phyloP scores from a whole-genome alignment of 2,329 filamentous ascomycete genomes.

The Colletotrichum aenigma region DNA sequence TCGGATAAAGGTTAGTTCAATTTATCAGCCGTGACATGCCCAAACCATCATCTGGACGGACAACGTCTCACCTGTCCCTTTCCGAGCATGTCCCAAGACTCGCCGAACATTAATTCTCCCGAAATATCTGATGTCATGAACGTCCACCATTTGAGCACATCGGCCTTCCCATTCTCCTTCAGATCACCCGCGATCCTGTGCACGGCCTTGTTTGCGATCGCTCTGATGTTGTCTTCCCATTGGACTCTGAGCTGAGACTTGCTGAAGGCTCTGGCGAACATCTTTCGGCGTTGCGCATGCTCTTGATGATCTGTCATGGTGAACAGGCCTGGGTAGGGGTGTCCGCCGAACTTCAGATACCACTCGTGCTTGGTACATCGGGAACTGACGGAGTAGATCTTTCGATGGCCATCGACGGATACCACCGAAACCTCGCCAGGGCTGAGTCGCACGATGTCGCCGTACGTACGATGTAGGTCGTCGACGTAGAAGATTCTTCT shows the following conservation, averaged over 20 bases:
- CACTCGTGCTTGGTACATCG: neutral
- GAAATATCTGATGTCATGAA: constrained; percentile 61
- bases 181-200: constrained; percentile 48
- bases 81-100: constrained; percentile 58
- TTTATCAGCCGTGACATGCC: neutral
- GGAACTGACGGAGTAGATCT: neutral
- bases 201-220: constrained; percentile 30
- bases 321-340: neutral
- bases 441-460: constrained; percentile 26
- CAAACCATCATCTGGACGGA: accelerated
- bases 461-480: constrained; percentile 53
- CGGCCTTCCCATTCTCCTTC: constrained; percentile 33
- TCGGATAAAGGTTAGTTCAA: neutral
- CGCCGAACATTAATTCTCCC: constrained; percentile 57
- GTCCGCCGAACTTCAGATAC: neutral
- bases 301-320: neutral
- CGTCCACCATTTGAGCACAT: constrained; percentile 58
- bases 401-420: neutral
- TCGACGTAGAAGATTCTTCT: constrained; percentile 54
- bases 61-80: constrained; percentile 42
- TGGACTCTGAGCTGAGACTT: neutral
- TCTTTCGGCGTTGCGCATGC: neutral
- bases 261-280: neutral
- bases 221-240: neutral
- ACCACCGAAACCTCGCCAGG: neutral